These are phyloP conservation scores for Hygrocybe coccinea DNA, from an alignment of 768 basidiomycete genomes.

Conservation along the genomic window DNA sequence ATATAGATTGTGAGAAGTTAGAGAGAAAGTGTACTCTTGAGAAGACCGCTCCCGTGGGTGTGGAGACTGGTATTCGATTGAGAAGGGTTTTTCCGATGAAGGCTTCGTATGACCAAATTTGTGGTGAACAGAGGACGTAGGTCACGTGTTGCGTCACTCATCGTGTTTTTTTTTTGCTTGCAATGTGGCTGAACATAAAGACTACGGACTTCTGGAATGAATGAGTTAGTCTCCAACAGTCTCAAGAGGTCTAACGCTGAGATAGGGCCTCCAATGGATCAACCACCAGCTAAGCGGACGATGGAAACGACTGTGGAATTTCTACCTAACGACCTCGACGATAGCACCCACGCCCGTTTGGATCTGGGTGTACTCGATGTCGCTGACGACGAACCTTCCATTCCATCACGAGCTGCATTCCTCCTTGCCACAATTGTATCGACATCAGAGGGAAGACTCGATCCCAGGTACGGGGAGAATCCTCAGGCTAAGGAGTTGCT, in stretches of 20 bases:
- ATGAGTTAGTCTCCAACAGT: background rate
- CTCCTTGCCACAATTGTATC: slow-evolving; percentile 2
- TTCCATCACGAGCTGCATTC: background rate
- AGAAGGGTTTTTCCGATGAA: too few species aligned
- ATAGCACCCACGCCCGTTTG: background rate
- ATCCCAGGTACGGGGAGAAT: background rate
- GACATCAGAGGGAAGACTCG: background rate
- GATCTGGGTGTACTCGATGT: background rate
- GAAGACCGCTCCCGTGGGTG: too few species aligned
- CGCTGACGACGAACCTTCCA: background rate
- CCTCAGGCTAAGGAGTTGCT: background rate
- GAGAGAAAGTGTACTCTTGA: too few species aligned
- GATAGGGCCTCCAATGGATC: background rate
- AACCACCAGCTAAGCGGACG: background rate
- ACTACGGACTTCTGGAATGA: background rate
- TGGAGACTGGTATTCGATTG: too few species aligned
- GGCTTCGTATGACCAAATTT: too few species aligned
- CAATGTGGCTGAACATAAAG: too few species aligned
- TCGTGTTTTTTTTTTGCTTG: too few species aligned
- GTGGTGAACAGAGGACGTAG: too few species aligned
- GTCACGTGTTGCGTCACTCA: too few species aligned
- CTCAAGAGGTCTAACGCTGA: background rate
- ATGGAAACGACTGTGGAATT: background rate
- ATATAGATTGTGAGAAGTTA: too few species aligned
- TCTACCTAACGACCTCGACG: background rate